phyloP scores from a whole-genome alignment of 768 basidiomycete species.

The Tricholoma terreum region DNA sequence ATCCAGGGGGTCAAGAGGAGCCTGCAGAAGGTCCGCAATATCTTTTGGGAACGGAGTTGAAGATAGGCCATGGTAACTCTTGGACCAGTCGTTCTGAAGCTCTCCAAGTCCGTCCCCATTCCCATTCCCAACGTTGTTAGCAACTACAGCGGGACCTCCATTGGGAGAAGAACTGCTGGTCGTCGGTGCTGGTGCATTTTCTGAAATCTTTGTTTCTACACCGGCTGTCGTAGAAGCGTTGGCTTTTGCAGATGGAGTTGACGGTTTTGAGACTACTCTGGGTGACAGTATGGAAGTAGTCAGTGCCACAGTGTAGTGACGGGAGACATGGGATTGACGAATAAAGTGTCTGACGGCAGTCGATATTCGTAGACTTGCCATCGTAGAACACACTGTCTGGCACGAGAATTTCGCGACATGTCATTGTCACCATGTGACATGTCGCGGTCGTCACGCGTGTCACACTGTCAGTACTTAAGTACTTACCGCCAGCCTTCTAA shows the following conservation, averaged over 20 bases:
- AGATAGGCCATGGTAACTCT: constrained; percentile 80
- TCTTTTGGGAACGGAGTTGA: constrained; percentile 75
- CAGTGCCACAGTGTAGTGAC: constrained; percentile 1
- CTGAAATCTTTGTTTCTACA: neutral
- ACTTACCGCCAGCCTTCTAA: too few species aligned
- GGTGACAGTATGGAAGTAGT: constrained; percentile 7
- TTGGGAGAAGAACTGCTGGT: constrained; percentile 7
- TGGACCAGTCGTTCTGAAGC: constrained; percentile 76
- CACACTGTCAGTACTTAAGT: neutral
- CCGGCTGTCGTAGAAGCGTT: constrained; percentile 11
- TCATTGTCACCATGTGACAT: too few species aligned
- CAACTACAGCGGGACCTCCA: neutral
- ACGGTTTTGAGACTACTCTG: constrained; percentile 3
- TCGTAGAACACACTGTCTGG: too few species aligned
- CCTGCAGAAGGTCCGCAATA: constrained; percentile 64
- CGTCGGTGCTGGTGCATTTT: neutral
- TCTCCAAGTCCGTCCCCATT: constrained; percentile 11
- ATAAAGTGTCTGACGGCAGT: constrained; percentile 7
- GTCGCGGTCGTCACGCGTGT: too few species aligned
- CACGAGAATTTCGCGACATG: constrained; percentile 9
- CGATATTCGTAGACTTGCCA: constrained; percentile 22
- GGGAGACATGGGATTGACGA: constrained; percentile 4
- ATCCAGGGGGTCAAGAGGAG: constrained; percentile 72
- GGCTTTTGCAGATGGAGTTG: constrained; percentile 1
- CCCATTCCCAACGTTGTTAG: constrained; percentile 1